Evolutionary conservation across 1,284 basidiomycete species (phyloP).

Genomic region (Limonomyces culmigenus): DNA sequence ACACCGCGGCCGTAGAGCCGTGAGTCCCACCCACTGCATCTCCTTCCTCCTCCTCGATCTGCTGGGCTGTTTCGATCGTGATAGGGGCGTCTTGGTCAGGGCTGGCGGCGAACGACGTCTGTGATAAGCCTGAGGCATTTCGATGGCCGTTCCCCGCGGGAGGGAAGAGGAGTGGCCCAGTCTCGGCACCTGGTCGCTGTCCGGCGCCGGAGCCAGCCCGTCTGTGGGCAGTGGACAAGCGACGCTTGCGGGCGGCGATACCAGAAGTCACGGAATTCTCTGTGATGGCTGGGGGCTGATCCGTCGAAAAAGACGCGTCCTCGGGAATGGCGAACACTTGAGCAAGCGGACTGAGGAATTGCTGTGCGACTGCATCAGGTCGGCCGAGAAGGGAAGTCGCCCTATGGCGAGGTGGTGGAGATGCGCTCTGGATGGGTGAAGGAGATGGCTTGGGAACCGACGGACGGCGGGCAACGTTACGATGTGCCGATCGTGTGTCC

Average conservation of each 20-base stretch:
- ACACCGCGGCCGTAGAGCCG: too few relatives aligned
- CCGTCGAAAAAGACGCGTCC: constrained; percentile 13
- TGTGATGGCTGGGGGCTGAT: background rate
- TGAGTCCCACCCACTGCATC: constrained; percentile 9
- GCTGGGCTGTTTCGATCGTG: constrained; percentile 23
- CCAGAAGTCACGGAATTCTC: constrained; percentile 11
- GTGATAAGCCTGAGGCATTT: background rate
- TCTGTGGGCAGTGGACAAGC: constrained; percentile 9
- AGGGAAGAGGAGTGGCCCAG: background rate
- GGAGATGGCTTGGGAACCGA: background rate
- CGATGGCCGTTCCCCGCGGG: background rate
- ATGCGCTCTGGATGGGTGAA: background rate
- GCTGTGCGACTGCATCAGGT: constrained; percentile 21
- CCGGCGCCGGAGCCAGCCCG: constrained; percentile 15
- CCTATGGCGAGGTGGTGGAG: constrained; percentile 10
- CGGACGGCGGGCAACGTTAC: background rate
- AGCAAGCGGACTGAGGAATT: constrained; percentile 44
- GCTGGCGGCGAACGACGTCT: background rate
- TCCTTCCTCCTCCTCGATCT: constrained; percentile 20
- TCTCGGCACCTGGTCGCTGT: constrained; percentile 12
- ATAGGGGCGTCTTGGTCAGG: too few relatives aligned
- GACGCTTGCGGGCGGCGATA: constrained; percentile 9
- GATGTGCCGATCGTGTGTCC: background rate
- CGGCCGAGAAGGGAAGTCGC: constrained; percentile 25
- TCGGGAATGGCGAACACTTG: constrained; percentile 51